These are phyloP conservation scores for Pichia sp. DNA, from an alignment of 1,139 yeast species.

Conservation along the genomic window DNA sequence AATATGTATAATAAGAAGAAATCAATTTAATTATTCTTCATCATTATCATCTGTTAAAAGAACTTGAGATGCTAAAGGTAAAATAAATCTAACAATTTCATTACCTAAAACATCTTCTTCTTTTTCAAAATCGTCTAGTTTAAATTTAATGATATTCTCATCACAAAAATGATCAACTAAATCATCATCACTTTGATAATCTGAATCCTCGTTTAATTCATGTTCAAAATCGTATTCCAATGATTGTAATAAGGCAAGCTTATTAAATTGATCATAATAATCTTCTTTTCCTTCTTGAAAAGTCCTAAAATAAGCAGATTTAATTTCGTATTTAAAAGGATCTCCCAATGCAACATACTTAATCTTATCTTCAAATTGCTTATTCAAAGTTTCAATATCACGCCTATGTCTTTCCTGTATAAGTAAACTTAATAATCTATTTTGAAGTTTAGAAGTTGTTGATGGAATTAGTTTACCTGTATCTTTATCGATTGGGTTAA, in stretches of 20 bases:
- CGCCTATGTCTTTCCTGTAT: conserved; percentile 31
- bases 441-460: conserved; percentile 28
- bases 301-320: conserved; percentile 26
- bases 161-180: conserved; percentile 20
- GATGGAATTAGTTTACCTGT: conserved; percentile 18
- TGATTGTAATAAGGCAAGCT: conserved; percentile 29
- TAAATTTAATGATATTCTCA: conserved; percentile 24
- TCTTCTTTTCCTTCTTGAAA: conserved; percentile 17
- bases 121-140: conserved; percentile 10
- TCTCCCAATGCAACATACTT: conserved; percentile 19
- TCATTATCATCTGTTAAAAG: conserved; percentile 15
- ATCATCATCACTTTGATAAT: conserved; percentile 24
- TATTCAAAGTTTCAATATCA: conserved; percentile 26
- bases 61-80: conserved; percentile 32
- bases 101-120: conserved; percentile 19
- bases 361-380: conserved; percentile 18
- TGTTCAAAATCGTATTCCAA: conserved; percentile 31
- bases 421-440: conserved; percentile 26
- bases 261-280: conserved; percentile 22
- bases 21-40: conserved; percentile 6
- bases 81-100: conserved; percentile 25
- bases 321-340: conserved; percentile 28
- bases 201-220: conserved; percentile 22
- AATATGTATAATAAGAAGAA: not conserved
- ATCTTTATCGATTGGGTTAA: conserved; percentile 20